These are phyloP conservation scores for Pulveroboletus sp. DNA, from an alignment of 1,284 basidiomycete genomes.

Conservation along the genomic window DNA sequence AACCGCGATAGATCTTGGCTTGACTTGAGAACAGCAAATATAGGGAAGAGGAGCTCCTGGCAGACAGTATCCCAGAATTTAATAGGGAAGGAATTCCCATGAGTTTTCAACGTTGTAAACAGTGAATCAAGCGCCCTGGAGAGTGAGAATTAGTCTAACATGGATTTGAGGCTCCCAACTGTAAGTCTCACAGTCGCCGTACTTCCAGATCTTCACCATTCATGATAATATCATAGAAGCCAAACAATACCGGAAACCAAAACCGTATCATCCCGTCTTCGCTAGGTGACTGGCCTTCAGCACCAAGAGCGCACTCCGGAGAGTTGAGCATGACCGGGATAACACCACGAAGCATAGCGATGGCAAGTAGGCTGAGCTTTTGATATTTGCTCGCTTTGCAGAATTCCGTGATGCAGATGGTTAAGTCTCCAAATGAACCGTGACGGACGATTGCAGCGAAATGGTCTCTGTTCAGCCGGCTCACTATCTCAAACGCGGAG, in stretches of 20 bases:
- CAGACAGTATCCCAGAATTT: slow-evolving; percentile 99
- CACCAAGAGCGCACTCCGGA: slow-evolving; percentile 74
- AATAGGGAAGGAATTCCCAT: slow-evolving; percentile 84
- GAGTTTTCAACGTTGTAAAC: slow-evolving; percentile 91
- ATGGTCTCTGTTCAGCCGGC: slow-evolving; percentile 87
- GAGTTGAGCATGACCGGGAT: slow-evolving; percentile 90
- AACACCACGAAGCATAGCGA: slow-evolving; percentile 92
- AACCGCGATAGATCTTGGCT: slow-evolving; percentile 90
- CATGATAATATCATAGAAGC: slow-evolving; percentile 99
- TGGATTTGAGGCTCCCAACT: not conserved
- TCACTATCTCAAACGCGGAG: slow-evolving; percentile 96
- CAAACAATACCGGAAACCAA: slow-evolving; percentile 97
- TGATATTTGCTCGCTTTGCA: slow-evolving; percentile 99
- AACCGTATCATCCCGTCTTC: slow-evolving; percentile 77
- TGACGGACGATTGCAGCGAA: slow-evolving; percentile 89
- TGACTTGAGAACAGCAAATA: slow-evolving; percentile 94
- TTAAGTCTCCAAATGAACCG: slow-evolving; percentile 94
- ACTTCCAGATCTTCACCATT: slow-evolving; percentile 99
- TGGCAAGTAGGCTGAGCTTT: slow-evolving; percentile 94
- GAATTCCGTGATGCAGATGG: slow-evolving; percentile 98
- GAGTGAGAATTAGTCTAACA: slow-evolving; percentile 10
- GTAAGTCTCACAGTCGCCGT: slow-evolving; percentile 76
- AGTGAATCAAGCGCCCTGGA: slow-evolving; percentile 91
- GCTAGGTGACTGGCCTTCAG: slow-evolving; percentile 40
- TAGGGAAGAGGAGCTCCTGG: slow-evolving; percentile 96